Conservation (phyloP, 2,329 filamentous ascomycete species). For the Colletotrichum sp. region DNA sequence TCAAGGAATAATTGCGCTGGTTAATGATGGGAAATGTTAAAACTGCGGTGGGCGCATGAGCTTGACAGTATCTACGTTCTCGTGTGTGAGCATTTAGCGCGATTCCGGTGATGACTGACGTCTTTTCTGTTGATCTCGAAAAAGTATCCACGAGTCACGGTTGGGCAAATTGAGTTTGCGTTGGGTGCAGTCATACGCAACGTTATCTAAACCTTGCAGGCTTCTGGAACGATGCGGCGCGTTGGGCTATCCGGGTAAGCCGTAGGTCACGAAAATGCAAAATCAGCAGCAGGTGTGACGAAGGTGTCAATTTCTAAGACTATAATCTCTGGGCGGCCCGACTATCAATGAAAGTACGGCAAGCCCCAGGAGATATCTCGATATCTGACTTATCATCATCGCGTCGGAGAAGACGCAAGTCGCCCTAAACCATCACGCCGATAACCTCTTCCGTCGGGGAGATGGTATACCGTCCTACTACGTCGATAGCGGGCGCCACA, state of each 20-base stretch:
- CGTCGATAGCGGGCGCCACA: constrained; percentile 12
- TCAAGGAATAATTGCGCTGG: background rate
- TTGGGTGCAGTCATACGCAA: background rate
- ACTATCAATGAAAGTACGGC: constrained; percentile 8
- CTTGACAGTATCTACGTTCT: background rate
- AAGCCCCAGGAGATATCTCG: background rate
- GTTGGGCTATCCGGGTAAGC: background rate
- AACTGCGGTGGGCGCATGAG: background rate
- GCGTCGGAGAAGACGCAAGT: constrained; percentile 20
- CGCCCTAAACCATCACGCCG: constrained; percentile 18
- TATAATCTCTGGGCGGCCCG: background rate
- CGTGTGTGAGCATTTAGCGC: too few species aligned
- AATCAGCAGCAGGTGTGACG: background rate
- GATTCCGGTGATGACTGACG: background rate
- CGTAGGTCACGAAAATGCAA: background rate
- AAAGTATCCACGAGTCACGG: background rate
- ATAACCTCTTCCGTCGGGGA: constrained; percentile 13
- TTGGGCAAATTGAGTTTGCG: background rate
- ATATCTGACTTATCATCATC: constrained; percentile 9
- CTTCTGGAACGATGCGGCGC: background rate
- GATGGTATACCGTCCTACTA: constrained; percentile 20
- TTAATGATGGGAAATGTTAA: background rate
- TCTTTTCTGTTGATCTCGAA: background rate
- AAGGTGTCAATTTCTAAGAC: background rate
- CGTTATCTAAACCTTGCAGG: background rate